Evolutionary conservation across 2,329 filamentous ascomycete genomes (phyloP).

Genomic region (Paradendryphiella salina): DNA sequence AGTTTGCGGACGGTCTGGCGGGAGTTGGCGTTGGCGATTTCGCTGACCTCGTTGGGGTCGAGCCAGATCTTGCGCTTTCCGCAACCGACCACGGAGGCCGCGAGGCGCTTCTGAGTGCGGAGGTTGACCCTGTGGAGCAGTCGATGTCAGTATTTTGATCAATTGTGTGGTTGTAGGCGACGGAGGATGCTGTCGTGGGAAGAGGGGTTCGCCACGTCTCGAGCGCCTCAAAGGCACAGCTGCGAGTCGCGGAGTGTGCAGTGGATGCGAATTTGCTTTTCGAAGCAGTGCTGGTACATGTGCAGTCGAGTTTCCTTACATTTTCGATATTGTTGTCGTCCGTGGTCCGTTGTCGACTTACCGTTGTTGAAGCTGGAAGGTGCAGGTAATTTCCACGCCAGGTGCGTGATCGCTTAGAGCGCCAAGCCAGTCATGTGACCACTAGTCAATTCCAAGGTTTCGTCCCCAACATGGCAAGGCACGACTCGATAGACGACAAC

Average conservation of each 20-base stretch:
- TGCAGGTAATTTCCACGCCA: constrained; percentile 9
- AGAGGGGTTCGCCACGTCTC: constrained; percentile 45
- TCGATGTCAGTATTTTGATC: constrained; percentile 36
- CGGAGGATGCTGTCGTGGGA: constrained; percentile 27
- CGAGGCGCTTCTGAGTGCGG: constrained; percentile 99
- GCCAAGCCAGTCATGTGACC: constrained; percentile 11
- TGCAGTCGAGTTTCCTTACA: constrained; percentile 43
- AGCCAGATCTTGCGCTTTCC: constrained; percentile 99
- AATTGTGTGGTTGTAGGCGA: constrained; percentile 24
- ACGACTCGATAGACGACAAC: background rate
- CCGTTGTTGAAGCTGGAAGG: constrained; percentile 19
- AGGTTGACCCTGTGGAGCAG: constrained; percentile 84
- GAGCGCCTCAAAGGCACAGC: constrained; percentile 27
- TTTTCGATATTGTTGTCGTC: constrained; percentile 49
- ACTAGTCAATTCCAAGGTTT: constrained; percentile 16
- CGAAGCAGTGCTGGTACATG: constrained; percentile 16
- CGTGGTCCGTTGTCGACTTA: constrained; percentile 33
- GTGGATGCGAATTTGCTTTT: constrained; percentile 25
- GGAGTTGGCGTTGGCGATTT: constrained; percentile 99
- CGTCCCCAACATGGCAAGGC: background rate
- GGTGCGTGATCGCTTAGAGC: constrained; percentile 16
- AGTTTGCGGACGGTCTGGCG: constrained; percentile 99
- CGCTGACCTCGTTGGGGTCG: constrained; percentile 97
- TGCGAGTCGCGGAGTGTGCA: constrained; percentile 26
- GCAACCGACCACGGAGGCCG: constrained; percentile 96